Base-by-base conservation (phyloP, 2,329 filamentous ascomycete species). In the Cercospora sp. region DNA sequence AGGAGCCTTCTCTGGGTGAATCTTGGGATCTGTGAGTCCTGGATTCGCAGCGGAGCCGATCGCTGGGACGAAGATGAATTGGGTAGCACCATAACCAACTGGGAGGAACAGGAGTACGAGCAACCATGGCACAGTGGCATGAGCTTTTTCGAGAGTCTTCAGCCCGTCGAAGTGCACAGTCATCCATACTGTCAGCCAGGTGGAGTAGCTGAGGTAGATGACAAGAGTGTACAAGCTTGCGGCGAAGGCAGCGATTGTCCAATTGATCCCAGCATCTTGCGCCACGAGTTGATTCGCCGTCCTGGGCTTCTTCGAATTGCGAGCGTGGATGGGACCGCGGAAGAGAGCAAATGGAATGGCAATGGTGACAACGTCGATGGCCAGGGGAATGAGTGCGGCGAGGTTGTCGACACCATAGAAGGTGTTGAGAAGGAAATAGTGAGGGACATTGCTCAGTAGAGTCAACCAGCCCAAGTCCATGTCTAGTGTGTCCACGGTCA, bases 41-140 rank as follows among this genome's bases (percentile, higher is more conserved):
- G 73, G 72, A 58, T 72, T 75, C n/a, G 66, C 70, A 48, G 68
- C 62, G 42, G 83, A 71, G 6, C 85, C 81, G 18, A 87, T 86
- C 23, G 87, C 86, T 1, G 90, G 89, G 45, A 87, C 87, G 78
- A 97, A 96, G 72, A 97, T 87, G 77, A 96, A 94, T 57, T 87
- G 86, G 69, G 88, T 88, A 4, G 90, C 89, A 0, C 92, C 91
- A 69, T 88, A 83, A 2, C 93, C 94, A 18, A 91, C 84, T 1
- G 90, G 88, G 3, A 93, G 79, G 59, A 91, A 83, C 8, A 86
- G 83, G 48, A 86, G 78, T 42, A 88, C 59, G 10, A 84, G 73
- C 7, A 75, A 69, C 23, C 77, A 57, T 5, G 80, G 87, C 1
- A 86, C 86, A 10, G 90, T 86, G 23, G 85, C 82, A 77, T 94